phyloP scores from a whole-genome alignment of 176 grass and related monocot genomes.

The Zoysia pacifica region DNA sequence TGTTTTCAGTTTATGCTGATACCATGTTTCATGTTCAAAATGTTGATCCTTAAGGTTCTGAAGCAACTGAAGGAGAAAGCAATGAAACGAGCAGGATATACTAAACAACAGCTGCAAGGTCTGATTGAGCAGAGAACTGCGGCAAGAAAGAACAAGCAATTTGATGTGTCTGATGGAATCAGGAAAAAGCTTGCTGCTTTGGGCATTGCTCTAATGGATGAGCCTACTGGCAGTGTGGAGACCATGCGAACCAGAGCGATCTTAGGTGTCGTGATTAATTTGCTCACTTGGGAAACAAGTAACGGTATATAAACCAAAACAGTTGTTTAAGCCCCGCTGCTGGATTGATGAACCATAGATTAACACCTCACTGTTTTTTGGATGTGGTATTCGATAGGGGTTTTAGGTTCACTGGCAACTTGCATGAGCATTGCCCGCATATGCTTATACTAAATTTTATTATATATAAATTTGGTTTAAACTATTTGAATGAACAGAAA shows the following conservation, averaged over 20 bases:
- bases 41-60: slow-evolving; percentile 9
- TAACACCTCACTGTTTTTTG: slow-evolving; percentile 22
- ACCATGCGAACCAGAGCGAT: slow-evolving; percentile 59
- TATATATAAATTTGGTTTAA: neutral
- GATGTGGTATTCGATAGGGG: neutral
- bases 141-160: slow-evolving; percentile 53
- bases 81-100: slow-evolving; percentile 49
- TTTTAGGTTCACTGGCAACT: neutral
- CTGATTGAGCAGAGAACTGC: slow-evolving; percentile 39
- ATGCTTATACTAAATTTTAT: neutral
- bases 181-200: slow-evolving; percentile 51
- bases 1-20: slow-evolving; percentile 21
- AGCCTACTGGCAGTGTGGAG: slow-evolving; percentile 68
- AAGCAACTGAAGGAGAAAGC: slow-evolving; percentile 44
- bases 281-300: slow-evolving; percentile 1
- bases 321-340: neutral
- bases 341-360: slow-evolving; percentile 6
- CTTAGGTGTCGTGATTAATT: slow-evolving; percentile 1
- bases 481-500: neutral
- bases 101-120: slow-evolving; percentile 46
- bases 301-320: slow-evolving; percentile 9
- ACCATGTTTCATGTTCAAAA: neutral
- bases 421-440: neutral
- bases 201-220: slow-evolving; percentile 86
- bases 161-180: slow-evolving; percentile 49